Conservation (phyloP, 805 yeast genomes). For the Spathaspora passalidarum region DNA sequence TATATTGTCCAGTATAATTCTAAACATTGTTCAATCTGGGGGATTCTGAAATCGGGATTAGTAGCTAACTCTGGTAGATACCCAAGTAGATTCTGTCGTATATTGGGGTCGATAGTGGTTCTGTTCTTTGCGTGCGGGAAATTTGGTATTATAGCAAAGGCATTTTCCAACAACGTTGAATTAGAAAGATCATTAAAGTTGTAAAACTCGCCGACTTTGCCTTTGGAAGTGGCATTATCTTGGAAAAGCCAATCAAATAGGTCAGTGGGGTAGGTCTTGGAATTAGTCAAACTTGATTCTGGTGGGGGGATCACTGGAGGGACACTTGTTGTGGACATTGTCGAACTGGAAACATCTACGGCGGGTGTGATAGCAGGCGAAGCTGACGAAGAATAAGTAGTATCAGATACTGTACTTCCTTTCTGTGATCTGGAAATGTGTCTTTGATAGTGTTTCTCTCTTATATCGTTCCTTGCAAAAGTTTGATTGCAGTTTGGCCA, state of each 20-base stretch:
- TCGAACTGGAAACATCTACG: neutral
- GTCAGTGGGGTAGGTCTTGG: conserved; percentile 20
- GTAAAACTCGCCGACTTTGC: neutral
- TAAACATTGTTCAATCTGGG: conserved; percentile 17
- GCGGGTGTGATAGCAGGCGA: neutral
- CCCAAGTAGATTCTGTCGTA: conserved; percentile 10
- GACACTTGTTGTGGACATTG: neutral
- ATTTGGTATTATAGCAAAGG: conserved; percentile 18
- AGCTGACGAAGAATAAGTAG: neutral
- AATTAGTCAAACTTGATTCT: neutral
- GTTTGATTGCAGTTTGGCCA: conserved; percentile 17
- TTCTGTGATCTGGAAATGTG: conserved; percentile 10
- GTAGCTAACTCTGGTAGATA: conserved; percentile 15
- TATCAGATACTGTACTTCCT: neutral
- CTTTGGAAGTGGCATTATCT: conserved; percentile 13
- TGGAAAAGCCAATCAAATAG: conserved; percentile 30
- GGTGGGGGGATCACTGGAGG: neutral
- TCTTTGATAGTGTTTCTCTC: conserved; percentile 19
- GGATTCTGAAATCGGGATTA: conserved; percentile 15
- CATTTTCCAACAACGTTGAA: conserved; percentile 14
- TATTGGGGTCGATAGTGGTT: conserved; percentile 12
- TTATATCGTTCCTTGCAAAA: conserved; percentile 20
- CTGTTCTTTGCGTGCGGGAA: conserved; percentile 17
- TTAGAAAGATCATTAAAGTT: conserved; percentile 17
- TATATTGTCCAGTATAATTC: conserved; percentile 52